Conservation (phyloP, 148 eudicot species). For the Cornus controversa region DNA sequence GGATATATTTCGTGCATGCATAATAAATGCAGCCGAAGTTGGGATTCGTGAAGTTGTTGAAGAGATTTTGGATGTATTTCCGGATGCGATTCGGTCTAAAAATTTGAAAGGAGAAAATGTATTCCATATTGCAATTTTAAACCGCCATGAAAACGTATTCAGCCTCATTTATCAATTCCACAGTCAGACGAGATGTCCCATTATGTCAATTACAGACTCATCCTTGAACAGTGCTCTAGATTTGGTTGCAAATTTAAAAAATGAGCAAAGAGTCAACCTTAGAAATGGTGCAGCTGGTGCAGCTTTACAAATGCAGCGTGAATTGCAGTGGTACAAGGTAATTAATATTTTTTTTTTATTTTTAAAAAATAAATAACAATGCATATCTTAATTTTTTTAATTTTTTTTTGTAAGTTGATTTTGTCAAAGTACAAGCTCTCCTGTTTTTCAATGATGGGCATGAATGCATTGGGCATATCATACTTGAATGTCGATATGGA, state of each 20-base stretch:
- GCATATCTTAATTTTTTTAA: too few relatives aligned
- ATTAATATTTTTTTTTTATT: too few relatives aligned
- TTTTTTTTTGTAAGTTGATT: too few relatives aligned
- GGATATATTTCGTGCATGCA: too few relatives aligned
- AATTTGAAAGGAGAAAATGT: too few relatives aligned
- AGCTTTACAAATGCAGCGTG: background rate
- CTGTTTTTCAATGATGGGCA: too few relatives aligned
- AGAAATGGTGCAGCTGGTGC: background rate
- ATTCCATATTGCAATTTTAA: background rate
- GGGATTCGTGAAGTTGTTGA: background rate
- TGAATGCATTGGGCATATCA: too few relatives aligned
- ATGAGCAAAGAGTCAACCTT: background rate
- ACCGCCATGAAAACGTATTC: background rate
- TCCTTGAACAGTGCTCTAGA: too few relatives aligned
- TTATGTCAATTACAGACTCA: background rate
- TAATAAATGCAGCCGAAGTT: background rate
- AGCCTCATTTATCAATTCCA: background rate
- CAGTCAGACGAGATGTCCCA: fast-evolving
- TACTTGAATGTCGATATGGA: too few relatives aligned
- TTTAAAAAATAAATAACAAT: too few relatives aligned
- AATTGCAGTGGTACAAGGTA: background rate
- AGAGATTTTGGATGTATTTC: background rate
- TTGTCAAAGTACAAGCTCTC: too few relatives aligned
- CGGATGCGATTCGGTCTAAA: too few relatives aligned
- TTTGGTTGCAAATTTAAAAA: background rate